Evolutionary conservation across 2,329 filamentous ascomycete species (phyloP).

Genomic region (Ophiostoma populinum): DNA sequence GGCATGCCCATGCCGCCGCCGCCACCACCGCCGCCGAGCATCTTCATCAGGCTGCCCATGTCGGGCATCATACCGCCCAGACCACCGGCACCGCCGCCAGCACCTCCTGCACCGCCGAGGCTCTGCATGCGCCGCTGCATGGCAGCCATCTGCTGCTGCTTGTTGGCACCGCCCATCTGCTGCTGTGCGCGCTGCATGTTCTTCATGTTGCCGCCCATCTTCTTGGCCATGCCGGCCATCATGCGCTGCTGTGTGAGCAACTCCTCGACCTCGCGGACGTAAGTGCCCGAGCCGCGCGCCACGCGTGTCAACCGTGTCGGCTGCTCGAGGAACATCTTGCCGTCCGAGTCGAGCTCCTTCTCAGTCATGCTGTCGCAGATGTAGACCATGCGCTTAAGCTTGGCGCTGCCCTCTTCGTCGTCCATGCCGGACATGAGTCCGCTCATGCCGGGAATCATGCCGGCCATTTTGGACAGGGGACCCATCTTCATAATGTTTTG

Average conservation of each 20-base stretch:
- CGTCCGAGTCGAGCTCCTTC: conserved; percentile 88
- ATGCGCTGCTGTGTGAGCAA: conserved; percentile 93
- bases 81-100: conserved; percentile 28
- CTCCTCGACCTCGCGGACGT: conserved; percentile 85
- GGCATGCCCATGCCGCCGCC: conserved; percentile 42
- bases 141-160: conserved; percentile 81
- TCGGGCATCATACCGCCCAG: conserved; percentile 44
- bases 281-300: conserved; percentile 77
- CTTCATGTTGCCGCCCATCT: conserved; percentile 93
- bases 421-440: conserved; percentile 93
- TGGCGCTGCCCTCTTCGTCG: conserved; percentile 84
- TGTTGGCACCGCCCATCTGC: conserved; percentile 79
- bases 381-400: conserved; percentile 96
- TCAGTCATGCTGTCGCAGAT: conserved; percentile 97
- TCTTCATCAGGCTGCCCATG: conserved; percentile 78
- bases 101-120: conserved; percentile 62
- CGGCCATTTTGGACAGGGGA: conserved; percentile 87
- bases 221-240: conserved; percentile 99
- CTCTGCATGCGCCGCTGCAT: conserved; percentile 93
- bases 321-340: conserved; percentile 84
- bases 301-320: conserved; percentile 86
- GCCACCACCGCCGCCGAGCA: conserved; percentile 56
- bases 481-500: conserved; percentile 99
- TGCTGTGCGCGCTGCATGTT: conserved; percentile 91
- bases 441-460: conserved; percentile 93